Base-by-base conservation (phyloP, 768 basidiomycete species). In the Suillus americanus region DNA sequence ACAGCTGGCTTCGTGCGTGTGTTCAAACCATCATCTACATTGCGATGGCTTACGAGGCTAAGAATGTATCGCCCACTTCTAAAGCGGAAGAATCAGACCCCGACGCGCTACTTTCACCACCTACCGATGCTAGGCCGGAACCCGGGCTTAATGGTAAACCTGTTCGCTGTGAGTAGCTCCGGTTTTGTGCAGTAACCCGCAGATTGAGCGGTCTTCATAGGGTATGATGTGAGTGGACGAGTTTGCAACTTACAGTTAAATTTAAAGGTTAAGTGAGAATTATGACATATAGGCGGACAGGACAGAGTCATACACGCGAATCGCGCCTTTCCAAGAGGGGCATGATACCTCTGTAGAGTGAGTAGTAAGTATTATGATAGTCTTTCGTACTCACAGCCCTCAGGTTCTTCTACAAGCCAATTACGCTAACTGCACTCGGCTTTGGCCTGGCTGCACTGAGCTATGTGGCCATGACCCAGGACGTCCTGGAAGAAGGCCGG, bases 341-440 rank as follows among this genome's bases (percentile, higher is more conserved):
- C 83, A 87, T 73, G 92, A 94, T 72, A 91, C 92, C 28, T 91
- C 86, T 67, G 83, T 94, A 66, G 93, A 94, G 92, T 92, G 70
- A 69, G 89, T 61, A 48, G 3, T 8, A 14, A 13, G 25, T 40
- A 62, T 60, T 43, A 45, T 62, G 13, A 45, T 50, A 6, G 18
- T 40, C 12, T 40, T 62, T 62, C 30, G 37, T 62, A 33, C 60
- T 68, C 55, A 62, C n/a, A 30, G 14, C 63, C 43, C 45, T n/a
- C 60, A 94, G 92, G 70, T 95, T 94, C 79, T 91, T 95, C 74
- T 95, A 91, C 79, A 92, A 89, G 64, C 93, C 92, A 3, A 79
- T 92, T 41, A 95, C 93, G 0, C 79, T 95, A 61, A 88, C 91
- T 13, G 87, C 89, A 33, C 84, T 94, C 41, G 81, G 89, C 3